These are phyloP conservation scores for Ceratocystiopsis brevicomis DNA, from an alignment of 2,329 filamentous ascomycete genomes.

Conservation along the genomic window DNA sequence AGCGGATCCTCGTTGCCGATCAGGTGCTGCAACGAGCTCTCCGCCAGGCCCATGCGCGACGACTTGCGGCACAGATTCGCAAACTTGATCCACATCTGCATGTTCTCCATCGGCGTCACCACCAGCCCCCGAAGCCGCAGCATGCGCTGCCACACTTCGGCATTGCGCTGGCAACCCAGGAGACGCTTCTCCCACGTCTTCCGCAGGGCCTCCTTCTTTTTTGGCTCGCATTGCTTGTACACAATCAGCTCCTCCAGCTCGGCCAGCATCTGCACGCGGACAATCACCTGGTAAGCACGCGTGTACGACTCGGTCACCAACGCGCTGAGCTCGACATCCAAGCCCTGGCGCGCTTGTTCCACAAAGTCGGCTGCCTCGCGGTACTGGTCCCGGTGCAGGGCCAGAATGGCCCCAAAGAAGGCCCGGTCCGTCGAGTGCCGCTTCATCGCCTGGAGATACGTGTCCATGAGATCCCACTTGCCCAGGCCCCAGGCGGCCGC, in stretches of 20 bases:
- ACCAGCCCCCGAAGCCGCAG: slow-evolving; percentile 85
- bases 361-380: slow-evolving; percentile 78
- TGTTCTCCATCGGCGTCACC: slow-evolving; percentile 78
- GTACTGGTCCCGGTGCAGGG: slow-evolving; percentile 90
- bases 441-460: slow-evolving; percentile 90
- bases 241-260: slow-evolving; percentile 95
- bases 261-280: slow-evolving; percentile 95
- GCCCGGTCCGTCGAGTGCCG: slow-evolving; percentile 80
- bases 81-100: slow-evolving; percentile 99
- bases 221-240: slow-evolving; percentile 86
- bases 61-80: slow-evolving; percentile 96
- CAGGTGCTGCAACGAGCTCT: slow-evolving; percentile 86
- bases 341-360: slow-evolving; percentile 73
- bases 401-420: slow-evolving; percentile 92
- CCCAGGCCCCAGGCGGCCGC: slow-evolving; percentile 91
- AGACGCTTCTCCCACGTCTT: slow-evolving; percentile 90
- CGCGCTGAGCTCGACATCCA: slow-evolving; percentile 90
- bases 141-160: slow-evolving; percentile 98
- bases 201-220: slow-evolving; percentile 80
- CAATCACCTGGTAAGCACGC: slow-evolving; percentile 90
- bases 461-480: slow-evolving; percentile 98
- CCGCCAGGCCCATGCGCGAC: slow-evolving; percentile 78
- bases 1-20: slow-evolving; percentile 51
- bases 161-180: slow-evolving; percentile 87
- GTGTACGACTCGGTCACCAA: slow-evolving; percentile 98